These are phyloP conservation scores for Dillenia turbinata DNA, from an alignment of 164 flowering plant species.

Conservation along the genomic window DNA sequence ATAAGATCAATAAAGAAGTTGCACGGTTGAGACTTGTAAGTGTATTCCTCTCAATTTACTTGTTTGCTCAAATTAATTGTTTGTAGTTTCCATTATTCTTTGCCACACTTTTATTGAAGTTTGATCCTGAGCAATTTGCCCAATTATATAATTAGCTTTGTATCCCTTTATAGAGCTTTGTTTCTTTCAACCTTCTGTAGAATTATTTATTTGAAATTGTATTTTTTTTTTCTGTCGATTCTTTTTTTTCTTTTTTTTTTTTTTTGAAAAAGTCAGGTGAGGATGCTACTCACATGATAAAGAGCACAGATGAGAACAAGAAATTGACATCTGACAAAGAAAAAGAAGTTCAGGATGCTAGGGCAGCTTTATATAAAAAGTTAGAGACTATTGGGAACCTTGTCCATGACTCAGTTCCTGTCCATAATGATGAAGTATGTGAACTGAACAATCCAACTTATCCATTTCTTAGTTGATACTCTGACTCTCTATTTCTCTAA, in stretches of 20 bases:
- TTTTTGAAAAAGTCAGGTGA: slow-evolving; percentile 35
- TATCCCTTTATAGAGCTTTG: too few species aligned
- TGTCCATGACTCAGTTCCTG: slow-evolving; percentile 91
- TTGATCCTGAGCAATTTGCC: too few species aligned
- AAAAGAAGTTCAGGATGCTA: slow-evolving; percentile 65
- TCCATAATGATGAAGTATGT: slow-evolving; percentile 71
- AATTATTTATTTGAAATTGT: neutral
- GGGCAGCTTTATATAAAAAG: slow-evolving; percentile 35
- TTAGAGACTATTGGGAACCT: slow-evolving; percentile 74
- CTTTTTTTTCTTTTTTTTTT: neutral
- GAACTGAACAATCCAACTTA: neutral
- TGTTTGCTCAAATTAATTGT: too few species aligned
- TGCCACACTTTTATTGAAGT: too few species aligned
- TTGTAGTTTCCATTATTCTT: too few species aligned
- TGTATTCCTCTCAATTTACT: neutral
- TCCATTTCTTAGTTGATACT: slow-evolving; percentile 1
- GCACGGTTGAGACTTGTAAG: slow-evolving; percentile 69
- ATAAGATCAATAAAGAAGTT: slow-evolving; percentile 68
- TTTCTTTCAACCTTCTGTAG: too few species aligned
- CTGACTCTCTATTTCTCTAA: neutral
- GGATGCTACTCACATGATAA: slow-evolving; percentile 64
- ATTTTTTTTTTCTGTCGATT: neutral
- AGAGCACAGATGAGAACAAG: slow-evolving; percentile 62
- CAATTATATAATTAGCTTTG: too few species aligned
- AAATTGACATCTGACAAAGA: slow-evolving; percentile 52